Evolutionary conservation across 148 eudicot species (phyloP).

Genomic region (Salicornia ramosissima): DNA sequence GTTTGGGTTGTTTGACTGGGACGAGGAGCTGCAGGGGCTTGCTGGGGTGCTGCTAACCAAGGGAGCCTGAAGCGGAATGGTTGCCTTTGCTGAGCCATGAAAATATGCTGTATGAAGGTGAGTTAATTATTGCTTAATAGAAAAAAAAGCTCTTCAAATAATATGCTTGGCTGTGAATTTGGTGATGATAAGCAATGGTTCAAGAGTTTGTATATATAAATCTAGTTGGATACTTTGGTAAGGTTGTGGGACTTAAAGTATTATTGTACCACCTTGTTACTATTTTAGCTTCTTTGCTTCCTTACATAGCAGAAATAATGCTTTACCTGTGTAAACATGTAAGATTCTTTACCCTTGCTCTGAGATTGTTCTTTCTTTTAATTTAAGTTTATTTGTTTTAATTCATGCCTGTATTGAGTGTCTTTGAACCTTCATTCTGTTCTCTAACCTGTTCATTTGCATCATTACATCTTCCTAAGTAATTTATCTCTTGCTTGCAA

Average conservation of each 20-base stretch:
- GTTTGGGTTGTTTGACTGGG: conserved; percentile 19
- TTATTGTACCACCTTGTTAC: neutral
- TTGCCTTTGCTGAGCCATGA: conserved; percentile 45
- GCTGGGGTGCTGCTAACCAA: conserved; percentile 28
- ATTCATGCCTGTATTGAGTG: neutral
- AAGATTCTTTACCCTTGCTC: conserved; percentile 7
- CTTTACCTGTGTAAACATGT: conserved; percentile 6
- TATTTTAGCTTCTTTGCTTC: conserved; percentile 23
- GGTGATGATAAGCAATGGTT: conserved; percentile 1
- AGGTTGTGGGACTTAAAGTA: conserved; percentile 6
- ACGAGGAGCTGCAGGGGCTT: conserved; percentile 24
- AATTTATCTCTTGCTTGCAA: conserved; percentile 3
- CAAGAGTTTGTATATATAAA: conserved; percentile 19
- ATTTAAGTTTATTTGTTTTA: neutral
- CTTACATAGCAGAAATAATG: conserved; percentile 2
- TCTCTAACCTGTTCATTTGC: neutral
- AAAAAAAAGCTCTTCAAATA: neutral
- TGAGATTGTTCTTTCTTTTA: conserved; percentile 4
- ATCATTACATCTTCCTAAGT: neutral
- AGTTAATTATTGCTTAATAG: neutral
- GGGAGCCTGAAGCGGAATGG: conserved; percentile 50
- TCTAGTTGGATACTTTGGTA: conserved; percentile 33
- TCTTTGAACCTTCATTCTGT: neutral
- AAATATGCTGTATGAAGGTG: neutral
- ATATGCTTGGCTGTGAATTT: neutral